These are phyloP conservation scores for Pleurotus salmoneostramineus DNA, from an alignment of 768 basidiomycete genomes.

Conservation along the genomic window DNA sequence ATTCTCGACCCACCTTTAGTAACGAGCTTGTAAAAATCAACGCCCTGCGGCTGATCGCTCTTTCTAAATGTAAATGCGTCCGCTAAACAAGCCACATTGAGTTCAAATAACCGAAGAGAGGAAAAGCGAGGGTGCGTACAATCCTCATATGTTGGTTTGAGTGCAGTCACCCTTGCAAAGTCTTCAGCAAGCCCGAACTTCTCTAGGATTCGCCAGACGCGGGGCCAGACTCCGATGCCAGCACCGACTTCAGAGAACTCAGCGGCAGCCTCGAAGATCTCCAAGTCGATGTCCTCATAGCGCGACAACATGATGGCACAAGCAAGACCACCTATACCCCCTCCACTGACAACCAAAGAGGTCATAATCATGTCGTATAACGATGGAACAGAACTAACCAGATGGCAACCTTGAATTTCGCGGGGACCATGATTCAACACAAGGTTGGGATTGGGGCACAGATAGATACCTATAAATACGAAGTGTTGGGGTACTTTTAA, in stretches of 20 bases:
- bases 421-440: neutral
- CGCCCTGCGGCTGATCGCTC: slow-evolving; percentile 24
- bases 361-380: neutral
- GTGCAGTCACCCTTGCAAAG: slow-evolving; percentile 17
- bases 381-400: slow-evolving; percentile 3
- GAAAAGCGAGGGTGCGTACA: slow-evolving; percentile 6
- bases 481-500: no score
- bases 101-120: neutral
- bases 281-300: slow-evolving; percentile 33
- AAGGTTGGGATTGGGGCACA: no score
- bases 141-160: slow-evolving; percentile 19
- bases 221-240: slow-evolving; percentile 38
- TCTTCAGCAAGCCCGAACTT: slow-evolving; percentile 35
- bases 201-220: slow-evolving; percentile 37
- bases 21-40: slow-evolving; percentile 20
- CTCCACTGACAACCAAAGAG: slow-evolving; percentile 17
- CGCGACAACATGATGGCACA: slow-evolving; percentile 22
- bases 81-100: slow-evolving; percentile 7
- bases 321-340: slow-evolving; percentile 28
- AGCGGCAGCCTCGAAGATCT: slow-evolving; percentile 40
- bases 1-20: slow-evolving; percentile 18
- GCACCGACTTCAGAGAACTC: slow-evolving; percentile 40
- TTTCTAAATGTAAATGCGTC: slow-evolving; percentile 24
- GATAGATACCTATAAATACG: no score
- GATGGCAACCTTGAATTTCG: slow-evolving; percentile 11